A percentile compares a stretch with the other conserved stretches of the same genome.
Conservation (phyloP, 2,329 filamentous ascomycete species). For the Nigrospora oryzae region DNA sequence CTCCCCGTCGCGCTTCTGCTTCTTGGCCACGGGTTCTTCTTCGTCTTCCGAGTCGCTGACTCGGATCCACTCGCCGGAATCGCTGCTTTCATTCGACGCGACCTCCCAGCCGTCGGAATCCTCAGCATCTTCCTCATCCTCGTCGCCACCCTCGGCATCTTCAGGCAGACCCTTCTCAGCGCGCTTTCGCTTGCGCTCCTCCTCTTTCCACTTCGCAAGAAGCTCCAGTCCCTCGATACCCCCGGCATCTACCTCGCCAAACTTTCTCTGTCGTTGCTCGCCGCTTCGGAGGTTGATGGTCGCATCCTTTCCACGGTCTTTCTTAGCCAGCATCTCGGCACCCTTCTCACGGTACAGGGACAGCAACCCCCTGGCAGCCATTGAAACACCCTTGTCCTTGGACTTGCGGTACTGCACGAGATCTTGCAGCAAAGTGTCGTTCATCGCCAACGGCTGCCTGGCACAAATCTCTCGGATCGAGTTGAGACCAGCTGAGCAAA, state of each 20-base stretch:
- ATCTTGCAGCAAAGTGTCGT: constrained; percentile 89
- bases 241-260: constrained; percentile 72
- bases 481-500: constrained; percentile 86
- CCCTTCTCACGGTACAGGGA: constrained; percentile 87
- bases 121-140: constrained; percentile 48
- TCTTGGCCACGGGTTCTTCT: constrained; percentile 60
- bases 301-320: constrained; percentile 86
- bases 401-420: constrained; percentile 92
- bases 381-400: constrained; percentile 98
- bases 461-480: constrained; percentile 91
- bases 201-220: constrained; percentile 86
- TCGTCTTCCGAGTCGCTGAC: constrained; percentile 80
- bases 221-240: constrained; percentile 89
- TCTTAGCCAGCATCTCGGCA: constrained; percentile 79
- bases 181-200: constrained; percentile 69
- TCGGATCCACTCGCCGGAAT: constrained; percentile 88
- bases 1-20: constrained; percentile 38
- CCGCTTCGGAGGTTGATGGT: constrained; percentile 73
- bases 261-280: constrained; percentile 67
- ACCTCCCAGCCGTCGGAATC: constrained; percentile 54
- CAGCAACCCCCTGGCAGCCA: constrained; percentile 89
- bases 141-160: constrained; percentile 50
- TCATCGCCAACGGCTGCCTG: constrained; percentile 92
- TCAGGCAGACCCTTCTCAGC: constrained; percentile 61
- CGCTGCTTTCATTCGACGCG: constrained; percentile 50